These are phyloP conservation scores for Amyloporia xantha DNA, from an alignment of 768 basidiomycete genomes.

Conservation along the genomic window DNA sequence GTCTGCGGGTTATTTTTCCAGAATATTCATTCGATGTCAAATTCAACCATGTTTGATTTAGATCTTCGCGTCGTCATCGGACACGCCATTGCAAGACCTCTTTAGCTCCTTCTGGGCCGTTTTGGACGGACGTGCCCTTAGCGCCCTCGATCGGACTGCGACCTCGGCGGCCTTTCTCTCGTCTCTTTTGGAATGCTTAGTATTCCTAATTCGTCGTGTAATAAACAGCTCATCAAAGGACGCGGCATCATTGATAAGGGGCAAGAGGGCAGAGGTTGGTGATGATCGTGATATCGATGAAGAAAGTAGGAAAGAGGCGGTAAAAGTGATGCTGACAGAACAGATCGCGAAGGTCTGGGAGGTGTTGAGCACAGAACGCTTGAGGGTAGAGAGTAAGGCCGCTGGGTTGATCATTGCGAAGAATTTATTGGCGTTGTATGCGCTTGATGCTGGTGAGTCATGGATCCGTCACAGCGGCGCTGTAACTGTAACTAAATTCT, in stretches of 20 bases:
- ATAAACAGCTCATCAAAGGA: constrained; percentile 17
- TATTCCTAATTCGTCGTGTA: constrained; percentile 48
- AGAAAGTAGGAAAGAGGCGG: constrained; percentile 24
- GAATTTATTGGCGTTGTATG: constrained; percentile 26
- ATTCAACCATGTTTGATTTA: too few relatives aligned
- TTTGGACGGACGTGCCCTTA: constrained; percentile 58
- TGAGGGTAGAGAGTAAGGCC: constrained; percentile 41
- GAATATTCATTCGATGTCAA: background rate
- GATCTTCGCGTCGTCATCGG: constrained; percentile 16
- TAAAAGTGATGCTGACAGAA: constrained; percentile 31
- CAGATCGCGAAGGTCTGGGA: constrained; percentile 46
- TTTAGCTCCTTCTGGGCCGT: constrained; percentile 83
- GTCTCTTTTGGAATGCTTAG: constrained; percentile 62
- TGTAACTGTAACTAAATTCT: constrained; percentile 8
- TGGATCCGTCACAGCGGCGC: background rate
- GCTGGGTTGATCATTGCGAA: constrained; percentile 41
- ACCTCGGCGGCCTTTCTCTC: constrained; percentile 61
- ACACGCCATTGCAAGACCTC: constrained; percentile 38
- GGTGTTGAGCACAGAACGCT: constrained; percentile 33
- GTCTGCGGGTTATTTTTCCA: constrained; percentile 4
- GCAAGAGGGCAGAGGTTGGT: background rate
- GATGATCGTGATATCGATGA: constrained; percentile 17
- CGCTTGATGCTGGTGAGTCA: constrained; percentile 22
- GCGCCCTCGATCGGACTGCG: constrained; percentile 44
- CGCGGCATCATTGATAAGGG: constrained; percentile 20